Evolutionary conservation across 805 yeast species (phyloP).

Genomic region (Candida lessepsii): DNA sequence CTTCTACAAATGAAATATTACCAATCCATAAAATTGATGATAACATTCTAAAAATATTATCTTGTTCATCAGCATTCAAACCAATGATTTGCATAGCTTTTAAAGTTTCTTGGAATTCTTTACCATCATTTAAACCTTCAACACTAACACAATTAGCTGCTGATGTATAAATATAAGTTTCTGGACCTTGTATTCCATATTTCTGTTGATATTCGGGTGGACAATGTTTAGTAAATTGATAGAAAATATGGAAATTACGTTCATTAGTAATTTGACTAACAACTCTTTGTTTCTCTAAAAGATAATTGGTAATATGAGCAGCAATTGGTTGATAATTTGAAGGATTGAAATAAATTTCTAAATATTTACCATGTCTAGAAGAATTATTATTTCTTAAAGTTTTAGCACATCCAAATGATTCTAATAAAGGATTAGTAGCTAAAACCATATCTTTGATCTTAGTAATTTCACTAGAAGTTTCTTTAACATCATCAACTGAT

Average conservation of each 20-base stretch:
- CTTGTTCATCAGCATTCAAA: constrained; percentile 77
- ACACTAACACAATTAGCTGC: constrained; percentile 84
- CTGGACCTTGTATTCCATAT: constrained; percentile 93
- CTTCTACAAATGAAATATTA: constrained; percentile 80
- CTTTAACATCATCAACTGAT: constrained; percentile 61
- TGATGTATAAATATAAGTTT: constrained; percentile 85
- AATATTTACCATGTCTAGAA: constrained; percentile 89
- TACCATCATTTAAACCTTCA: constrained; percentile 78
- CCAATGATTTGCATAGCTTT: constrained; percentile 90
- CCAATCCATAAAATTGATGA: constrained; percentile 94
- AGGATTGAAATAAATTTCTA: constrained; percentile 83
- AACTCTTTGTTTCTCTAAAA: constrained; percentile 92
- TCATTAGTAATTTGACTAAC: constrained; percentile 92
- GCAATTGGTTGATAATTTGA: constrained; percentile 81
- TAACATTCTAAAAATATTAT: constrained; percentile 79
- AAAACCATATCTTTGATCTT: constrained; percentile 95
- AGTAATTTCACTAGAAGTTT: constrained; percentile 49
- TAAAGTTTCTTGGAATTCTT: constrained; percentile 77
- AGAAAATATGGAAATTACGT: constrained; percentile 95
- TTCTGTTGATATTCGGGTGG: constrained; percentile 77
- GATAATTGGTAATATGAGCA: constrained; percentile 92
- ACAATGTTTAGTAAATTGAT: constrained; percentile 92
- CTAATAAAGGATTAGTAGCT: constrained; percentile 92
- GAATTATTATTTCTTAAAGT: constrained; percentile 86
- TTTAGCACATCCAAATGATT: constrained; percentile 92